Percentiles rank a stretch among this genome's conserved stretches.
Evolutionary conservation across 208 protist genomes (phyloP).

Genomic region (Trypanosoma brucei): DNA sequence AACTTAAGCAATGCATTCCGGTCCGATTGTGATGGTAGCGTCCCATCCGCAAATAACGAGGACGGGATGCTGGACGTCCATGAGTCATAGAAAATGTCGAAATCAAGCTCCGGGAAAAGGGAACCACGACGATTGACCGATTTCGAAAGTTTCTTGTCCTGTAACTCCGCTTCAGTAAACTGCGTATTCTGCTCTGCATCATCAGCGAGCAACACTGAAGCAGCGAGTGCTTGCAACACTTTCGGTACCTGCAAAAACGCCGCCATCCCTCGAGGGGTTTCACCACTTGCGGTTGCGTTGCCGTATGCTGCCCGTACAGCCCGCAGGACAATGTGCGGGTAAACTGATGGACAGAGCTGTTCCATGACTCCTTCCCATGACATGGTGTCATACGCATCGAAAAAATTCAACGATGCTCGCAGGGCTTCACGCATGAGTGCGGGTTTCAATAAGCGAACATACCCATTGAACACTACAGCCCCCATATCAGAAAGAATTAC

Average conservation of each 20-base stretch:
- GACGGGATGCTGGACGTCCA: constrained; percentile 33
- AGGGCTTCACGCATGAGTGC: constrained; percentile 36
- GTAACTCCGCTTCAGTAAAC: constrained; percentile 2
- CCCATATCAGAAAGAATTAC: constrained; percentile 24
- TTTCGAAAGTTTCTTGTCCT: neutral
- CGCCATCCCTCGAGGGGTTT: neutral
- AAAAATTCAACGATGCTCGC: constrained; percentile 27
- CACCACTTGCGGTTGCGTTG: neutral
- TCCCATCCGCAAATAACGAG: constrained; percentile 26
- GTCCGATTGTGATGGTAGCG: constrained; percentile 13
- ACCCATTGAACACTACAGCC: constrained; percentile 45
- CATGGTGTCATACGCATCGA: constrained; percentile 26
- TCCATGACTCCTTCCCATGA: constrained; percentile 28
- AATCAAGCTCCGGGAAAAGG: constrained; percentile 23
- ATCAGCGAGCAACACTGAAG: constrained; percentile 23
- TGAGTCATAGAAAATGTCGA: constrained; percentile 28
- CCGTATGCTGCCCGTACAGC: constrained; percentile 48
- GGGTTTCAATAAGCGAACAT: constrained; percentile 52
- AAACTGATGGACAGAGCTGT: constrained; percentile 50
- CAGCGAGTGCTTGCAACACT: constrained; percentile 44
- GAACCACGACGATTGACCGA: neutral
- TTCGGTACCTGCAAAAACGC: constrained; percentile 22
- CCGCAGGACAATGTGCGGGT: constrained; percentile 46
- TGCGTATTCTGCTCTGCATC: neutral
- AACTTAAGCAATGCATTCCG: constrained; percentile 24